phyloP scores from a whole-genome alignment of 768 basidiomycete species.

The Hygrocybe punicea region DNA sequence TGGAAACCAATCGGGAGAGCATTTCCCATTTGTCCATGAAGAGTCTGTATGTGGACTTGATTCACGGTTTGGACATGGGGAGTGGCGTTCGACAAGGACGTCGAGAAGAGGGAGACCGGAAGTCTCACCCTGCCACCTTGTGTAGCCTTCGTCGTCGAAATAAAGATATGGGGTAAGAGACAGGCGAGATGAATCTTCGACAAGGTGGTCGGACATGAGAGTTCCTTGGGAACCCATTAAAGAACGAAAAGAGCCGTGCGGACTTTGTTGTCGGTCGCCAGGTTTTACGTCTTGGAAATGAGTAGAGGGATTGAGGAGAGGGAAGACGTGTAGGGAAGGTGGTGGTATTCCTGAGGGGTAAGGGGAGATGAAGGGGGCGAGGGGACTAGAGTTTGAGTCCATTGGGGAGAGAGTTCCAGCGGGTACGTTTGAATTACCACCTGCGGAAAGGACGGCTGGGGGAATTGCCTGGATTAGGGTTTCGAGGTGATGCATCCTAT shows the following conservation, averaged over 20 bases:
- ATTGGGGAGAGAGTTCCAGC: conserved; percentile 32
- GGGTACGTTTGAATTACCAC: conserved; percentile 33
- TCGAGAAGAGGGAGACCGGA: conserved; percentile 89
- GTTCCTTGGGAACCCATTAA: conserved; percentile 31
- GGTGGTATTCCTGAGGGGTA: conserved; percentile 65
- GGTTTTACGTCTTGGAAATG: conserved; percentile 56
- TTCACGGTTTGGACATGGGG: conserved; percentile 31
- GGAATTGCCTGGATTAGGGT: conserved; percentile 83
- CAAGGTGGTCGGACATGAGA: conserved; percentile 42
- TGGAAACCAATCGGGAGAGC: conserved; percentile 68
- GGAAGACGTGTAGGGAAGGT: conserved; percentile 71
- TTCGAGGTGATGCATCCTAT: conserved; percentile 85
- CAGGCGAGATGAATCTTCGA: conserved; percentile 59
- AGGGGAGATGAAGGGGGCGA: conserved; percentile 43
- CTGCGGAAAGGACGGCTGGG: conserved; percentile 70
- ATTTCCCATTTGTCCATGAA: conserved; percentile 16
- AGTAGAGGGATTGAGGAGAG: conserved; percentile 76
- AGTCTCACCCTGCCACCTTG: conserved; percentile 89
- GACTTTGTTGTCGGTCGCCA: conserved; percentile 47
- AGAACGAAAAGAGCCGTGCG: conserved; percentile 40
- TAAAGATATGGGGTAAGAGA: conserved; percentile 78
- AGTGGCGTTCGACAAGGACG: conserved; percentile 70
- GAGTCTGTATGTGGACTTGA: conserved; percentile 22
- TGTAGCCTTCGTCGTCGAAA: conserved; percentile 83
- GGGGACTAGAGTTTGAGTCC: conserved; percentile 30